Conservation (phyloP, 768 basidiomycete species). For the Kwoniella botswanensis region DNA sequence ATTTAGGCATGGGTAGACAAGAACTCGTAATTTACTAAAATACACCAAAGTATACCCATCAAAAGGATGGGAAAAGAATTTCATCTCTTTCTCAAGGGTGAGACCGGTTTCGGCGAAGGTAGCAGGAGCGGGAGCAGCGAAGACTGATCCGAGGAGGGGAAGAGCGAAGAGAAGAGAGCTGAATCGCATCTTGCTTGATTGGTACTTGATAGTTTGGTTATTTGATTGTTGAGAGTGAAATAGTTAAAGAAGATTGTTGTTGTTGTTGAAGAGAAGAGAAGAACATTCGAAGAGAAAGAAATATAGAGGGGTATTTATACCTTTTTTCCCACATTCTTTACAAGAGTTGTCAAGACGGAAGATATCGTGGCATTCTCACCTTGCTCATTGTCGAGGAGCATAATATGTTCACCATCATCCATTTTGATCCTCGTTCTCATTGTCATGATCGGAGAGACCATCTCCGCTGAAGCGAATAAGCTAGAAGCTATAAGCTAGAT, state of each 20-base stretch:
- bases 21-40: too few relatives aligned
- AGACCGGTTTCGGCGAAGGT: not conserved
- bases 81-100: slow-evolving; percentile 23
- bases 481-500: not conserved
- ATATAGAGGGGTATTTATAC: slow-evolving; percentile 22
- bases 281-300: not conserved
- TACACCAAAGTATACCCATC: too few relatives aligned
- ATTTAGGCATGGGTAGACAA: too few relatives aligned
- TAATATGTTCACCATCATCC: not conserved
- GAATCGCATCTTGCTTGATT: slow-evolving; percentile 27
- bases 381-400: not conserved
- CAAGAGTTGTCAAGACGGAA: not conserved
- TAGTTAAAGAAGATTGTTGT: slow-evolving; percentile 13
- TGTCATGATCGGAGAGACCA: not conserved
- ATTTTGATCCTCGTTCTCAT: not conserved
- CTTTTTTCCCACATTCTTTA: slow-evolving; percentile 5
- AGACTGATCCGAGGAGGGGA: slow-evolving; percentile 26
- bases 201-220: slow-evolving; percentile 7
- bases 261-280: slow-evolving; percentile 16
- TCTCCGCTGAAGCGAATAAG: slow-evolving; percentile 1
- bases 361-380: not conserved
- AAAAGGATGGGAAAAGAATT: not conserved
- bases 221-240: not conserved
- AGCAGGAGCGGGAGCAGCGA: slow-evolving; percentile 25
- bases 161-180: slow-evolving; percentile 25